A percentile compares a stretch with the other conserved stretches of the same genome.
These are phyloP conservation scores for Somion occarium DNA, from an alignment of 1,284 basidiomycete genomes.

Conservation along the genomic window DNA sequence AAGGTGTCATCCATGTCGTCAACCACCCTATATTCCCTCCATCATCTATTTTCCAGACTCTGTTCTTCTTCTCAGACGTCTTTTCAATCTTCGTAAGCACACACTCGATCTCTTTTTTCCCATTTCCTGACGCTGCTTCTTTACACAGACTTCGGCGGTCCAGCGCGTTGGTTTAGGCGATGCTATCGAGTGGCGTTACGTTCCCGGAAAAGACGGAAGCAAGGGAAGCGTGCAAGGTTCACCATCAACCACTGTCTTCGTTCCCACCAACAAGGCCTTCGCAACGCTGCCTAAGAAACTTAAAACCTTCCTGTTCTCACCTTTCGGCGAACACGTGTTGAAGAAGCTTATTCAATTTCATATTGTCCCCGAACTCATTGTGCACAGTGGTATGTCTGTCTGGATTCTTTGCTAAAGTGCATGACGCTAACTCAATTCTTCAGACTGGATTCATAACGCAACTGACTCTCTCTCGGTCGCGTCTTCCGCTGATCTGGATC, in stretches of 20 bases:
- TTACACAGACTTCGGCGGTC: conserved; percentile 49
- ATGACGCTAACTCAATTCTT: background rate
- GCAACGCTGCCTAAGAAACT: conserved; percentile 50
- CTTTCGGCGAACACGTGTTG: conserved; percentile 52
- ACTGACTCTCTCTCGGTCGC: conserved; percentile 12
- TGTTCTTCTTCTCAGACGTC: conserved; percentile 48
- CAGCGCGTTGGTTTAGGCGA: conserved; percentile 50
- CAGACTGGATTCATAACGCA: conserved; percentile 23
- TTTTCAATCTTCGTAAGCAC: conserved; percentile 51
- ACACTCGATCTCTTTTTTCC: conserved; percentile 7
- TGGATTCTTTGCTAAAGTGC: background rate
- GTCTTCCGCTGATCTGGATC: background rate
- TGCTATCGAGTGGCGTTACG: conserved; percentile 42
- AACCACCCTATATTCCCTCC: conserved; percentile 60
- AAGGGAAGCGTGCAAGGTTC: conserved; percentile 37
- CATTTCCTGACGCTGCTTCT: conserved; percentile 1
- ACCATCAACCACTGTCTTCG: conserved; percentile 56
- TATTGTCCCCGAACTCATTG: conserved; percentile 51
- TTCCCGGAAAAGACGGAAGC: conserved; percentile 30
- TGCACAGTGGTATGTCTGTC: conserved; percentile 47
- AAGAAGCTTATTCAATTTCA: conserved; percentile 67
- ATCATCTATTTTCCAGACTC: conserved; percentile 52
- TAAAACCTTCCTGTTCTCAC: conserved; percentile 63
- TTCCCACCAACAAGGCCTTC: conserved; percentile 65
- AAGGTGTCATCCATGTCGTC: conserved; percentile 57